A percentile compares a stretch with the other conserved stretches of the same genome.
Evolutionary conservation across 2,329 filamentous ascomycete genomes (phyloP).

Genomic region (Calonectria pseudoreteaudii): DNA sequence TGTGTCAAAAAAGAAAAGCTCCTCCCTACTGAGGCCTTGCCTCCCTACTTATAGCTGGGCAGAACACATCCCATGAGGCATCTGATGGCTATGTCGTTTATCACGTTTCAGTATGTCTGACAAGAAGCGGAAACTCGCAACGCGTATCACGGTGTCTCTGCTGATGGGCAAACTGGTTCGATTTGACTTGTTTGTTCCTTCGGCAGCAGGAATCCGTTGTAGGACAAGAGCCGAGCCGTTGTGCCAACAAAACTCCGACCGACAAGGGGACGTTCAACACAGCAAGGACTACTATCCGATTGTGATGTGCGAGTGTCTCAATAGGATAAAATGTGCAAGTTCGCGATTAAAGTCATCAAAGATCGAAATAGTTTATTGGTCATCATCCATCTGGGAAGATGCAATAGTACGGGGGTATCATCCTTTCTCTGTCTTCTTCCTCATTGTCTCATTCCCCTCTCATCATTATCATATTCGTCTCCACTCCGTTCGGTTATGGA

Average conservation of each 20-base stretch:
- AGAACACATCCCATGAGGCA: not conserved
- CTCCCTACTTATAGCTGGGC: conserved; percentile 5
- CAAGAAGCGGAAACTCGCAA: not conserved
- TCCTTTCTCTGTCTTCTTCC: conserved; percentile 20
- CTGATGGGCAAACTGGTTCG: not conserved
- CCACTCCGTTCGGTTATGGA: not conserved
- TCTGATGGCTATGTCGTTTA: not conserved
- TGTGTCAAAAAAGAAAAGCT: no score
- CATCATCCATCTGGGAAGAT: conserved; percentile 19
- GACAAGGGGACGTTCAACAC: not conserved
- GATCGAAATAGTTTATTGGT: conserved; percentile 1
- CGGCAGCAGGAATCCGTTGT: not conserved
- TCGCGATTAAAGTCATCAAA: not conserved
- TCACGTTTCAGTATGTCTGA: conserved; percentile 1
- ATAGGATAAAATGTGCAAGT: not conserved
- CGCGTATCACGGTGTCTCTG: not conserved
- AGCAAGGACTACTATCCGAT: not conserved
- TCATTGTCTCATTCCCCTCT: conserved; percentile 1
- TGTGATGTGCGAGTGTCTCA: not conserved
- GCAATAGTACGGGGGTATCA: conserved; percentile 36
- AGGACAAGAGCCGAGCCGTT: not conserved
- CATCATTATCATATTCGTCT: conserved; percentile 34
- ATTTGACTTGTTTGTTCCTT: not conserved
- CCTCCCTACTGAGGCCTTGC: not conserved
- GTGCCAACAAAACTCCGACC: not conserved